phyloP scores from a whole-genome alignment of 2,329 filamentous ascomycete genomes.

The Pseudogymnoascus sp. region DNA sequence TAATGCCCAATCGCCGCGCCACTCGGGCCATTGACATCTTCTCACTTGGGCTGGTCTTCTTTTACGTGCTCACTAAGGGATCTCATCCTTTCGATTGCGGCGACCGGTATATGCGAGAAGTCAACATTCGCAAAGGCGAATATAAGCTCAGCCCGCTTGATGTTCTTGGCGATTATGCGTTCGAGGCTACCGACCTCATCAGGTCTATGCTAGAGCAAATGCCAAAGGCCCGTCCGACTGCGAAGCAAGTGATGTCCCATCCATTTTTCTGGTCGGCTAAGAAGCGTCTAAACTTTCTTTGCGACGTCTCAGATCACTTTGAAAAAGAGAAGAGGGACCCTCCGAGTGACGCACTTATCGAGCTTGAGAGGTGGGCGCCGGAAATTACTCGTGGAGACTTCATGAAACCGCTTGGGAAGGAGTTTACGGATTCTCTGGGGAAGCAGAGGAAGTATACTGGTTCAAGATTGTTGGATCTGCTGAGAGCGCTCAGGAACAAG shows the following conservation, averaged over 20 bases:
- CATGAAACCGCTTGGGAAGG: conserved; percentile 62
- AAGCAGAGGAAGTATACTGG: conserved; percentile 96
- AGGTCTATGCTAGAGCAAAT: conserved; percentile 61
- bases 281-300: conserved; percentile 85
- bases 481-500: conserved; percentile 89
- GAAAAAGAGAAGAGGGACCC: conserved; percentile 86
- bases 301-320: conserved; percentile 92
- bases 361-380: conserved; percentile 47
- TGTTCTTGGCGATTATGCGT: conserved; percentile 71
- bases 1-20: conserved; percentile 64
- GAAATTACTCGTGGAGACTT: conserved; percentile 64
- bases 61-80: conserved; percentile 92
- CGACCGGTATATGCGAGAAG: conserved; percentile 89
- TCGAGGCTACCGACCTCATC: conserved; percentile 83
- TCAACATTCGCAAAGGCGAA: conserved; percentile 90
- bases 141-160: conserved; percentile 65
- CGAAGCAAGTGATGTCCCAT: conserved; percentile 75
- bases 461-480: conserved; percentile 70
- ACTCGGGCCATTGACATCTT: conserved; percentile 97
- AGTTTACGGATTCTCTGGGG: conserved; percentile 81
- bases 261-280: conserved; percentile 95
- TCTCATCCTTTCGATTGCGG: conserved; percentile 91
- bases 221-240: conserved; percentile 56
- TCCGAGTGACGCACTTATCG: conserved; percentile 57
- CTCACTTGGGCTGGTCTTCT: conserved; percentile 94